phyloP scores from a whole-genome alignment of 1,284 basidiomycete species.

The Bjerkandera adusta region DNA sequence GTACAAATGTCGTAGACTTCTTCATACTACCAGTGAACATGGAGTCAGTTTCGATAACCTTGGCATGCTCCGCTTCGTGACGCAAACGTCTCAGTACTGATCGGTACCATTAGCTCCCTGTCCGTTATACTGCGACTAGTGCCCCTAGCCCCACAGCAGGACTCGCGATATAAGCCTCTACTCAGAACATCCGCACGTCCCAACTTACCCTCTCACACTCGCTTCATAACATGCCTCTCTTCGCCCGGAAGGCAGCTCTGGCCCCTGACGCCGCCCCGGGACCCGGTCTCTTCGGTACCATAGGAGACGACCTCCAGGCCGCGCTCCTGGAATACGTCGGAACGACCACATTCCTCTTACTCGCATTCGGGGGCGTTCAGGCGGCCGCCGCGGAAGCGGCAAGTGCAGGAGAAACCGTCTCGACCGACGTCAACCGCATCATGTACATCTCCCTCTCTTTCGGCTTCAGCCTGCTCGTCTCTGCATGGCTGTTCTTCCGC shows the following conservation, averaged over 20 bases:
- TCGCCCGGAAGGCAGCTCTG: constrained; percentile 10
- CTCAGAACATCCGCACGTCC: too few relatives aligned
- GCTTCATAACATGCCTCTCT: constrained; percentile 8
- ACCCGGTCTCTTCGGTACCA: constrained; percentile 15
- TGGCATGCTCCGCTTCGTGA: too few relatives aligned
- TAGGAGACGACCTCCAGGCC: constrained; percentile 39
- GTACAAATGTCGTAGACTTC: too few relatives aligned
- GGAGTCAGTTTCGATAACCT: too few relatives aligned
- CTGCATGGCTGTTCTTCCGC: constrained; percentile 75
- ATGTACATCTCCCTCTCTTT: constrained; percentile 63
- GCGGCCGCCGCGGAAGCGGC: constrained; percentile 30
- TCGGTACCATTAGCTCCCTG: constrained; percentile 3
- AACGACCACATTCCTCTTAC: constrained; percentile 57
- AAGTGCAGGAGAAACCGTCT: constrained; percentile 27
- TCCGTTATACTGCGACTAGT: constrained; percentile 10
- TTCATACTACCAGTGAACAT: too few relatives aligned
- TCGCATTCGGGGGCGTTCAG: constrained; percentile 61
- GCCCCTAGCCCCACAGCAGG: too few relatives aligned
- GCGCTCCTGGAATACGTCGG: constrained; percentile 55
- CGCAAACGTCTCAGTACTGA: too few relatives aligned
- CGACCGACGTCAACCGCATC: constrained; percentile 37
- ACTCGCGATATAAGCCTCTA: too few relatives aligned
- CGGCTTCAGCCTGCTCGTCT: constrained; percentile 66
- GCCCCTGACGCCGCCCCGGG: constrained; percentile 3
- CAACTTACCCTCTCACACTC: too few relatives aligned